Base-by-base conservation (phyloP, 225 moss, liverwort and hornwort species). In the Physcomitrium patens region DNA sequence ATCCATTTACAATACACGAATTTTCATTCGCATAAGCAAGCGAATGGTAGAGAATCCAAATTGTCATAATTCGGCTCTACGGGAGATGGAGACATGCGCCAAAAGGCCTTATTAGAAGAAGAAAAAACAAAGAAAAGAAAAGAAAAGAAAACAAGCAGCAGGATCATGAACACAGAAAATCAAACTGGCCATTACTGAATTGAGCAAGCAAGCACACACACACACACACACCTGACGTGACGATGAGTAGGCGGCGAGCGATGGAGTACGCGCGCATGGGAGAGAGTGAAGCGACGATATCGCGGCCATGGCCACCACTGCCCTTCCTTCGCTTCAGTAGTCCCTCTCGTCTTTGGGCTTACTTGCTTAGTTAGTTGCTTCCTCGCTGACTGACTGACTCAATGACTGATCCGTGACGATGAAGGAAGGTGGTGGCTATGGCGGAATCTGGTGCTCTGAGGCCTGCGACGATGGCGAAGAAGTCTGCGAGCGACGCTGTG, bases 191-290 rank as follows among this genome's bases (percentile, higher is more conserved):
- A 66, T 66, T 16, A 46, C 43, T 41, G 13, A 44, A 46, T 4
- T 44, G 2, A 2, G 43, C 8, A 66, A 37, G 4, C 31, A n/a
- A n/a, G n/a, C n/a, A n/a, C n/a, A n/a, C n/a, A n/a, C n/a, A n/a
- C n/a, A n/a, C n/a, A n/a, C n/a, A 37, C 31, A 18, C 55, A 76
- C 81, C 85, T 72, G 85, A n/a, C 28, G 82, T 23, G 45, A 67
- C 56, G 73, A 72, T 12, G 57, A 56, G 15, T 31, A 55, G 50
- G 10, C 14, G 16, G 19, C 11, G 61, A 42, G 28, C 14, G 27
- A 44, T n/a, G 26, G 37, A 28, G 71, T 47, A 18, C 54, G 65
- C 17, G 65, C 47, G 10, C 62, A 57, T 5, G 65, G 54, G 57
- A 76, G 70, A 24, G 79, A 73, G 69, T 66, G 76, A 8, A 53